Evolutionary conservation across 768 basidiomycete genomes (phyloP), one percentile per base, ranked within the genome.

Genomic region (Amanita phalloides): DNA sequence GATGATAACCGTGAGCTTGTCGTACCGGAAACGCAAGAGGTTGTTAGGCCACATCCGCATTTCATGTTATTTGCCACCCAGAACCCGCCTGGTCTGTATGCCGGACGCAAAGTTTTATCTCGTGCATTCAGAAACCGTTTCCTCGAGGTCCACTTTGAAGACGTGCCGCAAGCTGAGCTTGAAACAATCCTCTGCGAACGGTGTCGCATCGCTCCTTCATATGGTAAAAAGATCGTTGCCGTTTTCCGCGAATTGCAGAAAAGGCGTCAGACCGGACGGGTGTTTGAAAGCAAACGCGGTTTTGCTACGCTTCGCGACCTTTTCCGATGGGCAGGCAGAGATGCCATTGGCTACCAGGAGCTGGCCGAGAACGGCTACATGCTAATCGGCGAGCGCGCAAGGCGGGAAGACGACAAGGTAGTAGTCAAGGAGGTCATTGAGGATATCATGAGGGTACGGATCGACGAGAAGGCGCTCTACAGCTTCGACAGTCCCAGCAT

Each of bases 21-120:
- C 41, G 86, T 99, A 48, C 89, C 95, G 0, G 96, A 98, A 65
- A 98, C 96, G 0, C 89, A 92, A 55, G 96, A 99, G 66, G 82
- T 98, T 21, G 79, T 99, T 33, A 79, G 76, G 9, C 96, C 96
- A 1, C 95, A 98, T 66, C 84, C 91, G 1, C 84, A 91, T 63
- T 99, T 98, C 72, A 91, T 97, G 84, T 77, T 99, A 7, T 99
- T 99, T 63, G 93, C 95, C 3, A 97, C 96, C 0, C 96, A 98
- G 66, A 98, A 99, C 64, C 96, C 96, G 17, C 89, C 95, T 0
- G 95, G 95, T 2, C 65, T 97, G 23, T 98, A 98, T 62, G 95
- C 86, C 2, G 96, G 96, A 5, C 77, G 96, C 57, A 99, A 99
- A 62, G 78, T 95, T 6, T 69, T 98, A 9, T 98, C 95, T 3